These are phyloP conservation scores for Clarireedia hainanense DNA, from an alignment of 2,329 filamentous ascomycete genomes.

Conservation along the genomic window DNA sequence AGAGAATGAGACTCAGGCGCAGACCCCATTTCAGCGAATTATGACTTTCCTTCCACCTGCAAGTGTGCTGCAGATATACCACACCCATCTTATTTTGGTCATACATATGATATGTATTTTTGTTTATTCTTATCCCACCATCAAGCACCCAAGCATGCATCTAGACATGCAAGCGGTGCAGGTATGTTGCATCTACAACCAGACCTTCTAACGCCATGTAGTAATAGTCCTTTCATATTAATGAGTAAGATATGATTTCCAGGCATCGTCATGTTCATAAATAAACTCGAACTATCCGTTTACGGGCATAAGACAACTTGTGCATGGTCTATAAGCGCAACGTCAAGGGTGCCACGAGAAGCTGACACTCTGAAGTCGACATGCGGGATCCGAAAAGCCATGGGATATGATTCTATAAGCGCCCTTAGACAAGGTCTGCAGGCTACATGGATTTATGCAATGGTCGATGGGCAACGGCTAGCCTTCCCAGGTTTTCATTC, in stretches of 20 bases:
- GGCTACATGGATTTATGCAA: slow-evolving; percentile 5
- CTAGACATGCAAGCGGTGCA: neutral
- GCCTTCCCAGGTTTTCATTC: slow-evolving; percentile 2
- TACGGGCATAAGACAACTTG: neutral
- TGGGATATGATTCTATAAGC: slow-evolving; percentile 9
- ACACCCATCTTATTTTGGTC: slow-evolving; percentile 1
- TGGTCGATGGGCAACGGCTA: slow-evolving; percentile 8
- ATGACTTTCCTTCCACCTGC: neutral
- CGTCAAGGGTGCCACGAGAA: slow-evolving; percentile 11
- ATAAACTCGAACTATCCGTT: slow-evolving; percentile 4
- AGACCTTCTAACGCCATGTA: neutral
- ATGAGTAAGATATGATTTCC: slow-evolving; percentile 3
- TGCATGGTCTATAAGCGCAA: slow-evolving; percentile 9
- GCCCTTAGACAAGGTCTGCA: slow-evolving; percentile 11
- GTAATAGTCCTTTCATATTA: neutral
- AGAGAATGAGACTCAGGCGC: slow-evolving; percentile 1
- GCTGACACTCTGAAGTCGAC: slow-evolving; percentile 7
- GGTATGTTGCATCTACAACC: slow-evolving; percentile 4
- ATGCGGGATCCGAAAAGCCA: slow-evolving; percentile 7
- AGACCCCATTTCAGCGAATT: slow-evolving; percentile 6
- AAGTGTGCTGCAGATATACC: slow-evolving; percentile 2
- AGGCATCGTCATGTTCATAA: slow-evolving; percentile 10
- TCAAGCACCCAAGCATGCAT: neutral
- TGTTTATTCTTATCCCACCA: slow-evolving; percentile 7
- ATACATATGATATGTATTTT: neutral